Evolutionary conservation across 2,329 filamentous ascomycete genomes (phyloP), one percentile per base, ranked within the genome.

Genomic region (Pyrenophora graminea): DNA sequence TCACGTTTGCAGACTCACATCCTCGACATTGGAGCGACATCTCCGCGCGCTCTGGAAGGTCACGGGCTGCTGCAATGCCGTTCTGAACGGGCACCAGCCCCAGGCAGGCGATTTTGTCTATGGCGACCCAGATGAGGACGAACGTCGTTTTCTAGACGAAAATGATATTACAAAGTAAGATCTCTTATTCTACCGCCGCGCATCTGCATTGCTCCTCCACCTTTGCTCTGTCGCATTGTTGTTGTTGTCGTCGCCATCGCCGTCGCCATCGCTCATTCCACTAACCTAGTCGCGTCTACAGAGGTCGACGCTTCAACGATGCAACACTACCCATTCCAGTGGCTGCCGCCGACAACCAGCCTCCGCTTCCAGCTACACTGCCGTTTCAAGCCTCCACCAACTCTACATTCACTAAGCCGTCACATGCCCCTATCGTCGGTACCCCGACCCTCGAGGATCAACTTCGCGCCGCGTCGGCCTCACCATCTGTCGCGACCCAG

Each of bases 21-120:
- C 49, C 34, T 39, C 49, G 39, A 48, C 49, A 31, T 39, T 52
- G 49, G 45, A 95, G 84, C 87, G 90, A 76, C 95, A 95, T 82
- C 83, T 96, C 73, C 87, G 88, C 74, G 89, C 94, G 79, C 83
- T 96, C 67, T 96, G 89, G 80, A 82, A 83, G 82, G 87, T 89
- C 80, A 88, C 55, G 41, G 48, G 46, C 45, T 44, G 34, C 51
- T 57, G 51, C 51, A 48, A 88, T 74, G 85, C 86, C 72, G 74
- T 80, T 60, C 72, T 77, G 55, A 75, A 76, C 67, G 74, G 69
- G 80, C 85, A 74, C 77, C 79, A 73, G 79, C 78, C 59, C 70
- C 86, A 66, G 83, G 84, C 57, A 43, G 67, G 69, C 66, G 81
- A 82, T 70, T 76, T 80, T 74, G 78, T 79, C 72, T 79, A 83